phyloP scores from a whole-genome alignment of 2,329 filamentous ascomycete genomes.

The Fusarium pseudonygamai region DNA sequence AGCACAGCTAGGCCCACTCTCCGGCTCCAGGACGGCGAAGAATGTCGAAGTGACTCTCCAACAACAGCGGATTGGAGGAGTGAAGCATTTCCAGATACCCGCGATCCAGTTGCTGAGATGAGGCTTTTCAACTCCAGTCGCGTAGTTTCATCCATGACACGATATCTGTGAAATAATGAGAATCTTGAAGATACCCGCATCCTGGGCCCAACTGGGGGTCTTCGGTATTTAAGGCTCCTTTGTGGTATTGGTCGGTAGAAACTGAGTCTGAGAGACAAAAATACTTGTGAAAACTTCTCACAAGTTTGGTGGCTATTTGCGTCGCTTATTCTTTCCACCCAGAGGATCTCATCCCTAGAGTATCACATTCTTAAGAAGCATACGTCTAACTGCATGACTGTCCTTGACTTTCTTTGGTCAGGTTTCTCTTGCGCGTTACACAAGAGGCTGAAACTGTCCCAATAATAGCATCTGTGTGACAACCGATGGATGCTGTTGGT shows the following conservation, averaged over 20 bases:
- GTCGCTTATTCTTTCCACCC: neutral
- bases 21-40: neutral
- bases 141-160: neutral
- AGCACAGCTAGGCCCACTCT: neutral
- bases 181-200: neutral
- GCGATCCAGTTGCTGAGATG: neutral
- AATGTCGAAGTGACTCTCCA: neutral
- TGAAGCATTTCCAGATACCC: neutral
- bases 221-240: no score
- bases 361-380: neutral
- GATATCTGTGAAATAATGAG: no score
- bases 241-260: rapidly evolving
- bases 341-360: neutral
- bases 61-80: rapidly evolving
- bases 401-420: neutral
- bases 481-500: neutral
- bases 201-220: neutral
- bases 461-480: no score
- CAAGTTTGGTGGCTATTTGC: neutral
- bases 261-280: neutral
- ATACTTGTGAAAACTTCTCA: neutral
- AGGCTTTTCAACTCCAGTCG: neutral
- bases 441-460: neutral
- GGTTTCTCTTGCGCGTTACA: neutral
- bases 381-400: neutral